Evolutionary conservation across 176 grass and related monocot species (phyloP).

Genomic region (Elaeis guineensis): DNA sequence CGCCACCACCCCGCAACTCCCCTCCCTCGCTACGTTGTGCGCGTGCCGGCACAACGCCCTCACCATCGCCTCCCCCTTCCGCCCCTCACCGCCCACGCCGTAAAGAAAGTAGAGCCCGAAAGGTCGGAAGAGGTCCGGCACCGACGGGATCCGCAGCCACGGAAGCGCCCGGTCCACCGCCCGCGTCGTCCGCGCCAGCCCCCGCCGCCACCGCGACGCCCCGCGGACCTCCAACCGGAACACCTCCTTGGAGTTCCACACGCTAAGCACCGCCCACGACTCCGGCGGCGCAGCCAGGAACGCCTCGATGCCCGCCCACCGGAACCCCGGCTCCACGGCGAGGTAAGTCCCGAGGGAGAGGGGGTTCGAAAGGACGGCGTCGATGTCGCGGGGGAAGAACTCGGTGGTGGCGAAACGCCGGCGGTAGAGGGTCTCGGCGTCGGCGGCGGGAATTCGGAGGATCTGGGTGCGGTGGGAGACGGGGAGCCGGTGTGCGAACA

Average conservation of each 20-base stretch:
- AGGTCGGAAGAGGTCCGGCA: slow-evolving; percentile 54
- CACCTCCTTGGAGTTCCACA: slow-evolving; percentile 67
- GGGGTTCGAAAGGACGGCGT: slow-evolving; percentile 48
- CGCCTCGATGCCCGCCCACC: not conserved
- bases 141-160: slow-evolving; percentile 44
- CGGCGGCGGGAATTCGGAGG: not conserved
- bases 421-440: slow-evolving; percentile 49
- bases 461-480: slow-evolving; percentile 10
- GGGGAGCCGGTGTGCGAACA: slow-evolving; percentile 36
- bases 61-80: slow-evolving; percentile 12
- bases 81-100: slow-evolving; percentile 33
- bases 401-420: slow-evolving; percentile 30
- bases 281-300: slow-evolving; percentile 22
- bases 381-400: slow-evolving; percentile 78
- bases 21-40: slow-evolving; percentile 36
- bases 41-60: slow-evolving; percentile 38
- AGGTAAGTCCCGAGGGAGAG: slow-evolving; percentile 62
- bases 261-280: slow-evolving; percentile 63
- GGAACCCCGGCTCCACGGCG: slow-evolving; percentile 6
- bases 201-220: slow-evolving; percentile 23
- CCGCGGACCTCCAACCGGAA: slow-evolving; percentile 54
- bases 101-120: slow-evolving; percentile 66
- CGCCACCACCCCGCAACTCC: slow-evolving; percentile 31
- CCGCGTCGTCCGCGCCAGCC: slow-evolving; percentile 25
- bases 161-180: slow-evolving; percentile 33